Conservation (phyloP, 805 yeast genomes). For the Cyberlindnera veronae region DNA sequence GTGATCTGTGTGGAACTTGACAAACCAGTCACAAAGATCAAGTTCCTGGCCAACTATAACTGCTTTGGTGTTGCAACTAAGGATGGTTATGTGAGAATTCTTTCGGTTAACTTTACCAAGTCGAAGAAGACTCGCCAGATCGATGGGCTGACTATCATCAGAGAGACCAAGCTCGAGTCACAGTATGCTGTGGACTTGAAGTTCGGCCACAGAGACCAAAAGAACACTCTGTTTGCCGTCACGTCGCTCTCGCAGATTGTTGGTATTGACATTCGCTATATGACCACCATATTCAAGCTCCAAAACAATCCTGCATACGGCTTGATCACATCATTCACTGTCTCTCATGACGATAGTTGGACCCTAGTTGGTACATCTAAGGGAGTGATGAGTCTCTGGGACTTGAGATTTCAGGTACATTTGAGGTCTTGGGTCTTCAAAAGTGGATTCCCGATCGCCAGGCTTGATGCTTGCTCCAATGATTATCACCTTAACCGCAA, state of each 20-base stretch:
- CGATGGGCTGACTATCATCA: conserved; percentile 30
- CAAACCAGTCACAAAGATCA: conserved; percentile 45
- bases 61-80: conserved; percentile 53
- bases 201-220: conserved; percentile 38
- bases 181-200: conserved; percentile 41
- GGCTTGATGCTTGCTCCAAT: conserved; percentile 43
- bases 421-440: conserved; percentile 62
- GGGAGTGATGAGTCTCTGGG: conserved; percentile 82
- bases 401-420: conserved; percentile 59
- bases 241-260: conserved; percentile 53
- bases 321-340: conserved; percentile 52
- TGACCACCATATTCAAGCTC: conserved; percentile 41
- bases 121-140: conserved; percentile 20
- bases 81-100: conserved; percentile 33
- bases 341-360: conserved; percentile 58
- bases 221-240: conserved; percentile 41
- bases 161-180: conserved; percentile 42
- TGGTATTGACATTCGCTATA: conserved; percentile 54
- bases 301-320: conserved; percentile 67
- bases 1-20: conserved; percentile 44
- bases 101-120: conserved; percentile 35
- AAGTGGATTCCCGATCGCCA: conserved; percentile 45
- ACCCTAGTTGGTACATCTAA: conserved; percentile 67
- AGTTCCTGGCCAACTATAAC: conserved; percentile 50
- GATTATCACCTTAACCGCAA: conserved; percentile 33